These are phyloP conservation scores for Rhizophora apiculata DNA, from an alignment of 345 rosid species.

Conservation along the genomic window DNA sequence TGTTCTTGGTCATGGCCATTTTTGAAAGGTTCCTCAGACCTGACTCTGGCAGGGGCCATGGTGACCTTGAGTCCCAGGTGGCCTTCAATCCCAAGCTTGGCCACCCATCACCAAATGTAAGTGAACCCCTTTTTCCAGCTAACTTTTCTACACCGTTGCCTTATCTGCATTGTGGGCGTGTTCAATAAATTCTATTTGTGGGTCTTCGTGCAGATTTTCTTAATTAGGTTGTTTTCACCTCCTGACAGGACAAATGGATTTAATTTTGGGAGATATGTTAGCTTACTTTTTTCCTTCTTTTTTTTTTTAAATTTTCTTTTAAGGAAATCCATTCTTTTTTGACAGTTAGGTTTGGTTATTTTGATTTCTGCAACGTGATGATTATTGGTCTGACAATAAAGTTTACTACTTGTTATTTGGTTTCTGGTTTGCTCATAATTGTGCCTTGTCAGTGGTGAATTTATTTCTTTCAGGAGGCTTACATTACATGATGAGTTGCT, in stretches of 20 bases:
- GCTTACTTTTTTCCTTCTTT: not conserved
- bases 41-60: slow-evolving; percentile 8
- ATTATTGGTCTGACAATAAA: slow-evolving; percentile 26
- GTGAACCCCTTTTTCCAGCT: slow-evolving; percentile 1
- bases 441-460: slow-evolving; percentile 9
- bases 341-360: slow-evolving; percentile 23
- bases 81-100: slow-evolving; percentile 57
- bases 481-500: not conserved
- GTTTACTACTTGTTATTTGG: not conserved
- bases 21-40: slow-evolving; percentile 65
- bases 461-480: not conserved
- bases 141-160: not conserved
- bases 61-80: slow-evolving; percentile 59
- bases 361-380: slow-evolving; percentile 15
- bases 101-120: slow-evolving; percentile 68
- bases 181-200: not conserved
- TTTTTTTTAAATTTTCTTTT: too few species aligned
- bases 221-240: not conserved
- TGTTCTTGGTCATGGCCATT: slow-evolving; percentile 80
- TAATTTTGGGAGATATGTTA: not conserved
- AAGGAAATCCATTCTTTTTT: not conserved
- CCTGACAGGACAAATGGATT: slow-evolving; percentile 1
- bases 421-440: slow-evolving; percentile 5
- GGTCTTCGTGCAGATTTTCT: too few species aligned
- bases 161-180: not conserved